These are phyloP conservation scores for Phaeosphaeria sp. DNA, from an alignment of 2,329 filamentous ascomycete species.

Conservation along the genomic window DNA sequence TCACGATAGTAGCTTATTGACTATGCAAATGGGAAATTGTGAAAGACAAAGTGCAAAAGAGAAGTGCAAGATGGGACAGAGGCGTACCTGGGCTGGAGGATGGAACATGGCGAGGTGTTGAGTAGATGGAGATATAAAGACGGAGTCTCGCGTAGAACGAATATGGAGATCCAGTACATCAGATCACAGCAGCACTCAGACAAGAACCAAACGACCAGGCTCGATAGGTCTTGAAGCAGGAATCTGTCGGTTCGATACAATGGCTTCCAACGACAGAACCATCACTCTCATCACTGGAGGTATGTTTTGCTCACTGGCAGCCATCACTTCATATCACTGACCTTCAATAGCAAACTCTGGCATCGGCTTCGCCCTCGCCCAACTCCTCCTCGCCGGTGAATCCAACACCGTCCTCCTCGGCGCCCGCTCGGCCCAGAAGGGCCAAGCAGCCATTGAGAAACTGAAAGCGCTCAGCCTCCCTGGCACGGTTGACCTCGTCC, in stretches of 20 bases:
- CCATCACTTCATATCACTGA: neutral
- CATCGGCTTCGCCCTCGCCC: slow-evolving; percentile 55
- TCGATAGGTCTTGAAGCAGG: neutral
- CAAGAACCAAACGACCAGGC: neutral
- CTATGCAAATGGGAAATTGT: neutral
- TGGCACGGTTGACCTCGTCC: slow-evolving; percentile 44
- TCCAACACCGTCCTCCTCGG: slow-evolving; percentile 35
- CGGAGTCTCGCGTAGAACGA: neutral
- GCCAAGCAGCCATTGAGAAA: slow-evolving; percentile 28
- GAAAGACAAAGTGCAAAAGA: neutral
- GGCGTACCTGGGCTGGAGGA: neutral
- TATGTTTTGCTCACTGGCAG: slow-evolving; percentile 11
- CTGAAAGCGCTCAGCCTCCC: slow-evolving; percentile 23
- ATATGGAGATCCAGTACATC: neutral
- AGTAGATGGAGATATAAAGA: neutral
- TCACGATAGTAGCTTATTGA: neutral
- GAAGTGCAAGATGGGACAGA: neutral
- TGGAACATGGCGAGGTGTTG: neutral
- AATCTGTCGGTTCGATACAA: neutral
- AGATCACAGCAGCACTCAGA: neutral
- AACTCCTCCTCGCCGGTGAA: slow-evolving; percentile 44
- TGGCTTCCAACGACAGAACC: slow-evolving; percentile 19
- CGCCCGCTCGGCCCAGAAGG: slow-evolving; percentile 22
- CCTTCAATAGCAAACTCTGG: slow-evolving; percentile 49
- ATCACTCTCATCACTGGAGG: slow-evolving; percentile 47